Evolutionary conservation across 805 yeast genomes (phyloP), one percentile per base, ranked within the genome.

Genomic region (Wickerhamomyces queroliae): DNA sequence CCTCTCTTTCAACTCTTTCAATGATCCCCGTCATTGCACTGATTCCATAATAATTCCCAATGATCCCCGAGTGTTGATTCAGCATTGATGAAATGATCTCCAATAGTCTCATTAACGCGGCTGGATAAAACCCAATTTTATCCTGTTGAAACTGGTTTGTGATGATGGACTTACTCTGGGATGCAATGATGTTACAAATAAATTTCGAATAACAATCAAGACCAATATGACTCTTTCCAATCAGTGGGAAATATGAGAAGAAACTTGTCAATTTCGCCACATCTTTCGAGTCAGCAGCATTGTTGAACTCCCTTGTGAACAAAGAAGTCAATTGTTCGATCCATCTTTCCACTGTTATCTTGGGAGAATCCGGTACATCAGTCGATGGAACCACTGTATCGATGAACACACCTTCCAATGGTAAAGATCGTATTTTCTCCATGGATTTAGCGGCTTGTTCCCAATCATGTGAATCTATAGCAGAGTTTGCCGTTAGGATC

Each of bases 191-290:
- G 43, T 80, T 77, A 58, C 96, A 85, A 33, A 93, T 84, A 58
- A 91, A 93, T 52, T 73, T 77, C 15, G 96, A 83, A 60, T 93
- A 93, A 46, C 87, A 78, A 30, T 75, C 76, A 32, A 93, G 63
- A 0, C 99, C 99, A 15, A 72, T 60, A 18, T 72, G 72, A 41
- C 77, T 76, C 54, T 82, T 76, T 7, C 86, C 86, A 30, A 93
- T 80, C 39, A 90, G 66, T 10, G 99, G 99, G 57, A 93, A 91
- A 49, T 89, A 64, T 51, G 84, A 83, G 64, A 91, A 93, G 57
- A 80, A 86, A 40, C 79, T 69, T 0, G 96, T 86, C 38, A 93
- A 64, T 39, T 76, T 69, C 33, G 75, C 79, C 40, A 86, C 86
- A 49, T 87, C 78, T 39, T 75, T 76, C 0, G 64, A 62, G 10